Base-by-base conservation (phyloP, 108 stramenopile species). In the Fistulifera pelliculosa region DNA sequence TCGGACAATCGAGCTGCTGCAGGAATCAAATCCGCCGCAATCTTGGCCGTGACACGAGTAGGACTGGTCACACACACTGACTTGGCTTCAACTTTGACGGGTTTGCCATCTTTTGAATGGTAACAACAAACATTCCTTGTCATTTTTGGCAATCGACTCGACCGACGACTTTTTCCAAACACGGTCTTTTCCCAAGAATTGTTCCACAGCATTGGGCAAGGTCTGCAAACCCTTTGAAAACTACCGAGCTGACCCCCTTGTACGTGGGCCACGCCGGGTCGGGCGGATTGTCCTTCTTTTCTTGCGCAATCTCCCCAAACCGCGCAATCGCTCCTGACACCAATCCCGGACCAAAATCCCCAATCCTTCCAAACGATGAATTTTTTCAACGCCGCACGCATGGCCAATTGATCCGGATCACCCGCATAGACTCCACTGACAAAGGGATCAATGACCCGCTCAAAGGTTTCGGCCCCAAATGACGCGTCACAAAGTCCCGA, bases 391-490 rank as follows among this genome's bases (percentile, higher is more conserved):
- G 97, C 94, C 38, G 93, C 81, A 57, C 73, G 76, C 88, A 96
- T 96, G 41, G 83, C 64, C 17, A 98, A 64, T 52, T 79, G 83
- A 41, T 84, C 73, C 5, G 97, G 97, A 76, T 98, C 87, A 10
- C 97, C 97, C 41, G 94, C 95, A 64, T 98, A 98, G 2, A 98
- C 94, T 11, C 97, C 97, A 17, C 77, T 81, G 17, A 98, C 94
- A 60, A 98, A 96, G 25, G 97, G 97, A 52, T 98, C 97, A 56
- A 98, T 95, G 42, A 84, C 69, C 24, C 91, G 62, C 44, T 76
- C 58, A 68, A 95, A 96, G 19, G 83, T 85, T 66, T 98, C 95
- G 40, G 78, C 78, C 97, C 97, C 10, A 96, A 70, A 31, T 76
- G 83, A 23, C 97, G 69, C 14, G 90, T 92, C 7, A 96, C 91